Base-by-base conservation (phyloP, 257 asterid genomes). In the Nemophila menziesii region DNA sequence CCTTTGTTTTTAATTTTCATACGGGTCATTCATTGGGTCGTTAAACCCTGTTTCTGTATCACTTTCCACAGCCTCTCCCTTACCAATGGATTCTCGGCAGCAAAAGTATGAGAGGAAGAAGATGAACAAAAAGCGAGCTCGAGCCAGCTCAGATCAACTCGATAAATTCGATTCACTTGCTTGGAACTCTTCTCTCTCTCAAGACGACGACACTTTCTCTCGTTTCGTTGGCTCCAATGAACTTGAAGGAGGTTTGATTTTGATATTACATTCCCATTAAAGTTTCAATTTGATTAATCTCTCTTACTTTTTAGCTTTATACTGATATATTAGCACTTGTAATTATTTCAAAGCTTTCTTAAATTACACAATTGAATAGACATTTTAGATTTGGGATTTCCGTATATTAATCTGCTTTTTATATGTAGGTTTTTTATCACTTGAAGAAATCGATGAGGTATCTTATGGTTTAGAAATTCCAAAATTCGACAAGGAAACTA, bases 381-480 rank as follows among this genome's bases (percentile, higher is more conserved):
- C 20, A 17, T 41, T 40, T 18, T 41, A 20, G 2, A 18, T 39
- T 16, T 33, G 1, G 8, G 6, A 3, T 5, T 36, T 20, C 44
- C 17, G 33, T 14, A 11, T 38, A 17, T 1, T 7, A 17, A 16
- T 4, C 3, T 41, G 19, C 20, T 59, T 41, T 14, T 11, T 14
- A 43, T 20, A 21, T 68, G 81, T 65, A 84, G 98, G 98, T 20
- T 78, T 89, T 72, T 66, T 89, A 37, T 57, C 76, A 1, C 96
- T 89, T 41, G 96, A 89, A 62, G 98, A 89, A 80, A 76, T 89
- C 18, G 93, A 84, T 55, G 98, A 80, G 59, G 55, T 77, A 10
- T 80, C 71, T 9, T 89, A 64, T 39, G 87, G 72, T 33, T 61
- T 82, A 63, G 84, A 64, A 49, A 64, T 78, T 52, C 71, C 86